Conservation (phyloP, 2,329 filamentous ascomycete species). For the Phyllosticta capitalensis region DNA sequence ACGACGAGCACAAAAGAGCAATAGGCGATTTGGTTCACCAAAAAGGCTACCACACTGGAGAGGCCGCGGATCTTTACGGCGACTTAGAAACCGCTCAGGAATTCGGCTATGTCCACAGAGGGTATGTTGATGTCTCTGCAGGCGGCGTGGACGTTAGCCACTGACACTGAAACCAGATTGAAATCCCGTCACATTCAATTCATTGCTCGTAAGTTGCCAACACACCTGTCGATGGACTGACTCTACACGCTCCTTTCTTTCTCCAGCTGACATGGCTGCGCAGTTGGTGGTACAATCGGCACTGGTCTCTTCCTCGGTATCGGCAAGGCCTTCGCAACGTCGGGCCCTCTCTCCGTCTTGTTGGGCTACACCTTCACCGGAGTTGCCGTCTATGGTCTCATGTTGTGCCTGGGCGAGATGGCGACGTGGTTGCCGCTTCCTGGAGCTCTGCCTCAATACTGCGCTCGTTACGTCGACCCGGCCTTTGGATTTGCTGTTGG, state of each 20-base stretch:
- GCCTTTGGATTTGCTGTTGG: conserved; percentile 8
- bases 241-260: neutral
- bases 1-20: conserved; percentile 7
- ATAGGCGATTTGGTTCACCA: conserved; percentile 18
- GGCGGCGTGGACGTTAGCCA: neutral
- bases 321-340: conserved; percentile 6
- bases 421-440: conserved; percentile 27
- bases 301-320: conserved; percentile 11
- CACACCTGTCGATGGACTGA: too few species aligned
- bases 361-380: conserved; percentile 11
- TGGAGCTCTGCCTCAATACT: conserved; percentile 75
- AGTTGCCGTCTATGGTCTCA: conserved; percentile 18
- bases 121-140: conserved; percentile 25
- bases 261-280: neutral
- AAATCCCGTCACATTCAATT: conserved; percentile 50
- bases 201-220: conserved; percentile 42
- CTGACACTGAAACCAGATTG: conserved; percentile 19
- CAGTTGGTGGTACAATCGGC: conserved; percentile 9
- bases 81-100: conserved; percentile 41
- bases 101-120: conserved; percentile 43
- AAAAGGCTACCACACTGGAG: conserved; percentile 26
- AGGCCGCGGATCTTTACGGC: conserved; percentile 45
- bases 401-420: conserved; percentile 21
- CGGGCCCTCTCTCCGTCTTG: conserved; percentile 18
- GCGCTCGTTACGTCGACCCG: conserved; percentile 47